Conservation (phyloP, 2,329 filamentous ascomycete species). For the Penicillium sp. region DNA sequence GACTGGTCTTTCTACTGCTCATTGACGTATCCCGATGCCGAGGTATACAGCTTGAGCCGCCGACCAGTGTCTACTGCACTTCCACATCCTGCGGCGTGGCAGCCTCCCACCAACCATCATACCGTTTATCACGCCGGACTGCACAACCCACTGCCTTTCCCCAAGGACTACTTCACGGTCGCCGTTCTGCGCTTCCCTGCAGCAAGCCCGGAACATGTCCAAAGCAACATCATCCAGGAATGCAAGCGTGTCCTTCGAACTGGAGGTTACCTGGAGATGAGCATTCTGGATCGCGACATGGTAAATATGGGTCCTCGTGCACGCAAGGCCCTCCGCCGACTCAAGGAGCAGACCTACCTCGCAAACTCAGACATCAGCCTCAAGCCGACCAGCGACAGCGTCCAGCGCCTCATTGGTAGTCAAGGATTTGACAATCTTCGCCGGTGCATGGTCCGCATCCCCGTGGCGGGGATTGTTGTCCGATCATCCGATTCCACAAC, state of each 20-base stretch:
- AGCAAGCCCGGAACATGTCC: constrained; percentile 43
- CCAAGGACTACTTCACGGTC: constrained; percentile 47
- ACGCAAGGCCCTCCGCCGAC: constrained; percentile 43
- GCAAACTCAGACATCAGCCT: constrained; percentile 45
- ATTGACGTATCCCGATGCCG: constrained; percentile 47
- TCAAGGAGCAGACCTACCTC: constrained; percentile 48
- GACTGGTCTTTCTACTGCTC: constrained; percentile 55
- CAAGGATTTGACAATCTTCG: constrained; percentile 51
- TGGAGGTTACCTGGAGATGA: constrained; percentile 51
- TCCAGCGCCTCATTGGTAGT: constrained; percentile 47
- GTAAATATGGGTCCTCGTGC: constrained; percentile 51
- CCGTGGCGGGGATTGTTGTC: constrained; percentile 46
- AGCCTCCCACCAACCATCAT: constrained; percentile 44
- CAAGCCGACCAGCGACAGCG: constrained; percentile 48
- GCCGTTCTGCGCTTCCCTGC: constrained; percentile 48
- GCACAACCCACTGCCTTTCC: constrained; percentile 46
- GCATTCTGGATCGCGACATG: constrained; percentile 50
- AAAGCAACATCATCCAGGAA: constrained; percentile 48
- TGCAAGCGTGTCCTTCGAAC: constrained; percentile 50
- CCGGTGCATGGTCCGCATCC: constrained; percentile 49
- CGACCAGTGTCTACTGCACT: constrained; percentile 33
- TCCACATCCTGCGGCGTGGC: constrained; percentile 42
- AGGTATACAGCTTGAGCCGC: constrained; percentile 45
- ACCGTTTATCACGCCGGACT: constrained; percentile 44
- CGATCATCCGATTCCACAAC: constrained; percentile 42